Percentiles rank a stretch among this genome's conserved stretches.
Conservation (phyloP, 768 basidiomycete genomes). For the Mycena vulgaris region DNA sequence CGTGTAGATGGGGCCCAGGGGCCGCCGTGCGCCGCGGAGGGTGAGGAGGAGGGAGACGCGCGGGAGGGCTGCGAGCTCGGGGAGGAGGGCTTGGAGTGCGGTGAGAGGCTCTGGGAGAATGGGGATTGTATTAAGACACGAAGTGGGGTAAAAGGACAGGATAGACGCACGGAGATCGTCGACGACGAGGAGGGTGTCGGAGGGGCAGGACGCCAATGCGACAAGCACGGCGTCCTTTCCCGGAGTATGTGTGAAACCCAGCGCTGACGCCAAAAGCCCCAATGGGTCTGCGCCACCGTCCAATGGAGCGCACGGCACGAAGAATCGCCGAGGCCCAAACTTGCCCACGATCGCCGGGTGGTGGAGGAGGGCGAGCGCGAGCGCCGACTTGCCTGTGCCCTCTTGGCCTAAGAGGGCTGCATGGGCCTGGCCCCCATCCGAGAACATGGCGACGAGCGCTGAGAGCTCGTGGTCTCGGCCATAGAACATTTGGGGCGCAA, state of each 20-base stretch:
- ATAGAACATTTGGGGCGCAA: slow-evolving; percentile 32
- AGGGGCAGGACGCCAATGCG: background rate
- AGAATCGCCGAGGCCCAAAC: slow-evolving; percentile 26
- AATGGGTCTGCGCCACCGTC: background rate
- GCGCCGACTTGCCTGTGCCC: slow-evolving; percentile 28
- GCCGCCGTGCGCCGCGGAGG: background rate
- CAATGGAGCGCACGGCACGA: background rate
- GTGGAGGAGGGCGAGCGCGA: slow-evolving; percentile 31
- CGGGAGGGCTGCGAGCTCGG: slow-evolving; percentile 14
- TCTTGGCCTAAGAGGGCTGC: slow-evolving; percentile 7
- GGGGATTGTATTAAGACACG: background rate
- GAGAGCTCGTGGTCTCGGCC: slow-evolving; percentile 25
- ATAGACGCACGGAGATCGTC: slow-evolving; percentile 25
- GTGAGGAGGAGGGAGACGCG: slow-evolving; percentile 27
- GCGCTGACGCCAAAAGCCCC: background rate
- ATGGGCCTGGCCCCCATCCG: background rate
- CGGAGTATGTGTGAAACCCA: slow-evolving; percentile 10
- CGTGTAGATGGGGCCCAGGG: background rate
- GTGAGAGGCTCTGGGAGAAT: background rate
- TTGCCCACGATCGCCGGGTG: slow-evolving; percentile 3
- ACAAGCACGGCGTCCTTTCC: background rate
- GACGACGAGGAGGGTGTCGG: slow-evolving; percentile 22
- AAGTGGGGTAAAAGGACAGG: background rate
- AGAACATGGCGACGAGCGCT: background rate
- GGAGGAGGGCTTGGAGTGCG: slow-evolving; percentile 15